These are phyloP conservation scores for Sabuloglossum arenarium DNA, from an alignment of 495 filamentous ascomycete species.

Conservation along the genomic window DNA sequence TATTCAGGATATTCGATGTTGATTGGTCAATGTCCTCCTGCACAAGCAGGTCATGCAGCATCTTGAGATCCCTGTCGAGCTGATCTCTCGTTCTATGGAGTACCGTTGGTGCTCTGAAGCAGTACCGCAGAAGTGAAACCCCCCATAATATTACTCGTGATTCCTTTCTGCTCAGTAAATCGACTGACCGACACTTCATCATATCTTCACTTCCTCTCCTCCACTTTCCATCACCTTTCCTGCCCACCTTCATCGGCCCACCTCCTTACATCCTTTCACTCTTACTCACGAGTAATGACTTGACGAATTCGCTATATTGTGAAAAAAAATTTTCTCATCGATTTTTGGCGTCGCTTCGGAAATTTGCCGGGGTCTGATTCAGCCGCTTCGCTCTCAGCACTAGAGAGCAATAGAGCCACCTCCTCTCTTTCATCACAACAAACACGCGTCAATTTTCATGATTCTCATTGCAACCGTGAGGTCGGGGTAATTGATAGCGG, in stretches of 20 bases:
- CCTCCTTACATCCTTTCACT: not conserved
- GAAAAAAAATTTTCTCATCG: not conserved
- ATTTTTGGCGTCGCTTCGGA: not conserved
- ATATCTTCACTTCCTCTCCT: not conserved
- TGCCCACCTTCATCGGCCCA: not conserved
- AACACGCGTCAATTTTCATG: not conserved
- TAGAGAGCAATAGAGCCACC: no score
- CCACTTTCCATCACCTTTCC: not conserved
- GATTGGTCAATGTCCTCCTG: not conserved
- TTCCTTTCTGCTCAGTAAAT: no score
- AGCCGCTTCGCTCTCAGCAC: not conserved
- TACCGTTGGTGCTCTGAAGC: no score
- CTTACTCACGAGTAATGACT: conserved; percentile 7
- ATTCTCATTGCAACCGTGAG: not conserved
- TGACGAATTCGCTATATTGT: not conserved
- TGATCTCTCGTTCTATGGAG: no score
- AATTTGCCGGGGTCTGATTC: not conserved
- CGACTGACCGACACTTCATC: not conserved
- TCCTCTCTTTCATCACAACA: conserved; percentile 1
- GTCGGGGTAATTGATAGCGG: not conserved
- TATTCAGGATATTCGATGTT: not conserved
- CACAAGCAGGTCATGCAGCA: not conserved
- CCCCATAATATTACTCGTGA: not conserved
- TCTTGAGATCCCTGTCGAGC: not conserved
- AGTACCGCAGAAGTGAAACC: no score